Percentiles rank a stretch among this genome's conserved stretches.
These are phyloP conservation scores for Pyracantha coccinea DNA, from an alignment of 331 rosid genomes.

Conservation along the genomic window DNA sequence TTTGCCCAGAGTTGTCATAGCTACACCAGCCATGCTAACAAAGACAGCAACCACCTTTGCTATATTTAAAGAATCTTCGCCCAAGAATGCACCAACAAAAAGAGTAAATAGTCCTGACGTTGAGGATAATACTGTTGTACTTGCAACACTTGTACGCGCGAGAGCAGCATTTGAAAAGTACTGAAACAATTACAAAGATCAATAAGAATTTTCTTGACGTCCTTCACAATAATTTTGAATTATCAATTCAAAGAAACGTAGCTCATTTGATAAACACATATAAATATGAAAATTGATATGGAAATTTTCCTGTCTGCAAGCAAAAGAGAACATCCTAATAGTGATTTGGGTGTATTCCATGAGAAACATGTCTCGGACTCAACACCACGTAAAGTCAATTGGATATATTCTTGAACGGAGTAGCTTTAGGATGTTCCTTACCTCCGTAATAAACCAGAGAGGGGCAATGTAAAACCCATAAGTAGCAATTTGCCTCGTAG, in stretches of 20 bases:
- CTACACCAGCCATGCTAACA: conserved; percentile 93
- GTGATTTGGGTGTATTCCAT: background rate
- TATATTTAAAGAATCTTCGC: conserved; percentile 74
- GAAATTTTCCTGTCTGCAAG: background rate
- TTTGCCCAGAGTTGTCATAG: conserved; percentile 89
- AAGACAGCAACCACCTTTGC: conserved; percentile 85
- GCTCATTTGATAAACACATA: background rate
- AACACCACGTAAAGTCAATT: background rate
- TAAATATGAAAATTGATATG: background rate
- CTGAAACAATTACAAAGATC: conserved; percentile 39
- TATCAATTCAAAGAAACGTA: background rate
- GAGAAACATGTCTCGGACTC: background rate
- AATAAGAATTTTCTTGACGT: background rate
- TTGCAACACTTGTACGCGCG: conserved; percentile 98
- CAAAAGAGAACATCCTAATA: background rate
- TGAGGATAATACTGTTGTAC: conserved; percentile 94
- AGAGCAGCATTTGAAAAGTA: conserved; percentile 98
- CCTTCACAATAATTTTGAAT: background rate
- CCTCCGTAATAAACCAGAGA: conserved; percentile 95
- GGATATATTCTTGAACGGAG: conserved; percentile 1
- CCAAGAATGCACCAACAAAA: conserved; percentile 76
- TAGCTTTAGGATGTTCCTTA: conserved; percentile 23
- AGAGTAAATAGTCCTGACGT: conserved; percentile 99
- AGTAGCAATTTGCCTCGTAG: conserved; percentile 62
- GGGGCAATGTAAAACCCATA: conserved; percentile 97